Conservation (phyloP, 305 asterid genomes). For the Ruellia speciosa region DNA sequence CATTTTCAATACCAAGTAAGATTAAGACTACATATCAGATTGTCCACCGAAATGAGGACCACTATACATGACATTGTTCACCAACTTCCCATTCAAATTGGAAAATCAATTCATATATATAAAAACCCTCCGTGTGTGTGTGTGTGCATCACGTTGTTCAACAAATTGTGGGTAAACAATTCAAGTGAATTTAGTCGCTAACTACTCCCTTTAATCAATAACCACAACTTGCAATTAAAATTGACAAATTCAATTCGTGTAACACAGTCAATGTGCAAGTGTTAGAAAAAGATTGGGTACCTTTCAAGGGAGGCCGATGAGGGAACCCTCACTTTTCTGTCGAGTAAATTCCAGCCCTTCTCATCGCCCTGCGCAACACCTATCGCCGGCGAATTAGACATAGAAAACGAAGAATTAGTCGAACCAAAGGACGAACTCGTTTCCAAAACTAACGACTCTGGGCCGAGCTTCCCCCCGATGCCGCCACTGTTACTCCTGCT, state of each 20-base stretch:
- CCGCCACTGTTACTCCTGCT: constrained; percentile 31
- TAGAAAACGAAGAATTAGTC: constrained; percentile 60
- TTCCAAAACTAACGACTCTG: constrained; percentile 66
- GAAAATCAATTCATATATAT: neutral
- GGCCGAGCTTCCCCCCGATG: constrained; percentile 38
- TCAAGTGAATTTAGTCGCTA: neutral
- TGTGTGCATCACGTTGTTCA: neutral
- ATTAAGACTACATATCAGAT: neutral
- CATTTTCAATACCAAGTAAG: constrained; percentile 1
- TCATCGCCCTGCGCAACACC: constrained; percentile 48
- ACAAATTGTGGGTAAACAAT: neutral
- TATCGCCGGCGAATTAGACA: constrained; percentile 53
- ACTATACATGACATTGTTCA: neutral
- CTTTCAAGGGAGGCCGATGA: constrained; percentile 76
- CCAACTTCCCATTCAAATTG: neutral
- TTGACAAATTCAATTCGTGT: neutral
- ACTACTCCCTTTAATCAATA: neutral
- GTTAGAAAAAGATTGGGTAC: constrained; percentile 28
- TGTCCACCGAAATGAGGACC: constrained; percentile 7
- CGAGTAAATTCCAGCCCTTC: constrained; percentile 38
- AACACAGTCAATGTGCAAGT: constrained; percentile 6
- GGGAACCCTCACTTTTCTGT: constrained; percentile 50
- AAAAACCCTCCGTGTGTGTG: neutral
- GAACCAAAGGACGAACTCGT: constrained; percentile 80
- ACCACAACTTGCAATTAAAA: constrained; percentile 13